A percentile compares a stretch with the other conserved stretches of the same genome.
Conservation (phyloP, 441 rosid genomes). For the Sinapis alba region DNA sequence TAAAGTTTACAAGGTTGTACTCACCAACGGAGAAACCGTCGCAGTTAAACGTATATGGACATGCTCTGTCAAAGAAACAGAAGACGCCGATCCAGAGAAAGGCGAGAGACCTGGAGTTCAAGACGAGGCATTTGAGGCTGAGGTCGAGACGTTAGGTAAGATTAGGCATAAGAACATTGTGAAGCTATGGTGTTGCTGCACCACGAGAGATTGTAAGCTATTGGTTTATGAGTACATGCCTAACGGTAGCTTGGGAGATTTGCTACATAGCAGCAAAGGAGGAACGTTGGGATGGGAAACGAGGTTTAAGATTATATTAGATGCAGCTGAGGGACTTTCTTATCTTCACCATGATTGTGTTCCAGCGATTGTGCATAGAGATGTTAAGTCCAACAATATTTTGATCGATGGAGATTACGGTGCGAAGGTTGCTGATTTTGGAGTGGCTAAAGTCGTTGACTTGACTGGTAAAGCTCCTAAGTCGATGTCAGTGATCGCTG, state of each 20-base stretch:
- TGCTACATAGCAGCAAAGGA: constrained; percentile 83
- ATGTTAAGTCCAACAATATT: constrained; percentile 93
- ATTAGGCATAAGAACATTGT: constrained; percentile 97
- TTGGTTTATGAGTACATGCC: constrained; percentile 95
- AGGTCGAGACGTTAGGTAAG: constrained; percentile 88
- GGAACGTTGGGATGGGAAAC: constrained; percentile 85
- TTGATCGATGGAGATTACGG: constrained; percentile 81
- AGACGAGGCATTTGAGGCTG: constrained; percentile 87
- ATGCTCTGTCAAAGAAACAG: constrained; percentile 51
- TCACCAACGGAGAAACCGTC: constrained; percentile 73
- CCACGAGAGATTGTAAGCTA: constrained; percentile 79
- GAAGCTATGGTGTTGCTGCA: constrained; percentile 93
- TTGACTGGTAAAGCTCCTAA: constrained; percentile 64
- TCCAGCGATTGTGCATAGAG: constrained; percentile 94
- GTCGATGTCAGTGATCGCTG: constrained; percentile 96
- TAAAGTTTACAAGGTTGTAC: constrained; percentile 90
- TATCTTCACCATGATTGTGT: constrained; percentile 94
- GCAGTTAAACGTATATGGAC: constrained; percentile 96
- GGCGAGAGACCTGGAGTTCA: constrained; percentile 49
- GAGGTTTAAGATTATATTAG: constrained; percentile 73
- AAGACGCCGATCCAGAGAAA: constrained; percentile 60
- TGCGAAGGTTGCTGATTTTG: constrained; percentile 94
- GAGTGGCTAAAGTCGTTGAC: constrained; percentile 87
- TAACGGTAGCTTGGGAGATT: constrained; percentile 93
- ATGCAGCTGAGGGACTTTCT: constrained; percentile 93